Percentiles rank a stretch among this genome's conserved stretches.
These are phyloP conservation scores for Holtermannia corniformis DNA, from an alignment of 768 basidiomycete species.

Conservation along the genomic window DNA sequence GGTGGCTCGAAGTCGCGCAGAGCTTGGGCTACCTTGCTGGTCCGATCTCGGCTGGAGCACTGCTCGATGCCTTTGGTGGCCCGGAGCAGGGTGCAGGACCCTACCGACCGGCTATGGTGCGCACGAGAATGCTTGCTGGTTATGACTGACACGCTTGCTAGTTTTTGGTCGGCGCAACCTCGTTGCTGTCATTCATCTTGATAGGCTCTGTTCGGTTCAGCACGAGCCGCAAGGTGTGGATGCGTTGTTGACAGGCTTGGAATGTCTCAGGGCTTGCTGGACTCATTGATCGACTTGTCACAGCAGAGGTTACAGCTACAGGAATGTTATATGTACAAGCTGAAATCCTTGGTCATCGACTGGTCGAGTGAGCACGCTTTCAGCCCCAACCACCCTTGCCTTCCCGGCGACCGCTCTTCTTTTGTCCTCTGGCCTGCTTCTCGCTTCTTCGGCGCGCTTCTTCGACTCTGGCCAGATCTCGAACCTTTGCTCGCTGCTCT, in stretches of 20 bases:
- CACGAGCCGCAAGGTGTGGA: background rate
- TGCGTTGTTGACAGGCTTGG: no score
- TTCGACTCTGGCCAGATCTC: constrained; percentile 13
- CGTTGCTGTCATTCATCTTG: background rate
- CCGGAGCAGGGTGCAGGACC: constrained; percentile 8
- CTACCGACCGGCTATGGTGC: constrained; percentile 16
- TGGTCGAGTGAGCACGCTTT: no score
- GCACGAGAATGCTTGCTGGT: background rate
- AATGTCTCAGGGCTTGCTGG: no score
- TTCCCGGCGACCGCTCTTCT: constrained; percentile 14
- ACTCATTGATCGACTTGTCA: no score
- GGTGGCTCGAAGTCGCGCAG: constrained; percentile 7
- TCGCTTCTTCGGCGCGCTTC: constrained; percentile 18
- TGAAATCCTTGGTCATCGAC: no score
- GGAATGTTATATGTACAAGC: no score
- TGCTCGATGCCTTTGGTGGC: constrained; percentile 19
- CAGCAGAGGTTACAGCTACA: no score
- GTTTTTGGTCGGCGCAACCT: background rate
- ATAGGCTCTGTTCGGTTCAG: background rate
- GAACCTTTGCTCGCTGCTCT: constrained; percentile 25
- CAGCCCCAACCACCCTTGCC: background rate
- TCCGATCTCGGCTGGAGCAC: constrained; percentile 11
- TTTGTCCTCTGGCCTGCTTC: constrained; percentile 18
- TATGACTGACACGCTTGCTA: background rate
- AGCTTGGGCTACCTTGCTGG: constrained; percentile 16